A percentile compares a stretch with the other conserved stretches of the same genome.
phyloP scores from a whole-genome alignment of 352 stramenopile species.

The Phytophthora crassamura region DNA sequence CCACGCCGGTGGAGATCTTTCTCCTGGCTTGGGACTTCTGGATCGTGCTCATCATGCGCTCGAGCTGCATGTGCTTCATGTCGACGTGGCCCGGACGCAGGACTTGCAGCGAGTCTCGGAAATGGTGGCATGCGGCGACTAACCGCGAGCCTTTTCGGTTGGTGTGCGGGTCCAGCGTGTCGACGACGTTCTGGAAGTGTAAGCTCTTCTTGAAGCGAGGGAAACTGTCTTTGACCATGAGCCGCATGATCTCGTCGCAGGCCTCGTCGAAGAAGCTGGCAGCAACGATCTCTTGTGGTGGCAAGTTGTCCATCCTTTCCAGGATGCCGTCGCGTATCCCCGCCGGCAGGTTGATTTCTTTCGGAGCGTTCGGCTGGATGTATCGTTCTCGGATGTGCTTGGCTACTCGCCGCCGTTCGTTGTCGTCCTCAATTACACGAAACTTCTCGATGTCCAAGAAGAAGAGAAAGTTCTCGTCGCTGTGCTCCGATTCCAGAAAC shows the following conservation, averaged over 20 bases:
- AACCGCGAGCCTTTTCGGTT: slow-evolving; percentile 71
- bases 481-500: slow-evolving; percentile 78
- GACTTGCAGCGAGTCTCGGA: slow-evolving; percentile 71
- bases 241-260: slow-evolving; percentile 79
- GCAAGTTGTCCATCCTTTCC: slow-evolving; percentile 37
- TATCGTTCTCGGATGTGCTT: slow-evolving; percentile 62
- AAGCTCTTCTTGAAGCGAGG: slow-evolving; percentile 81
- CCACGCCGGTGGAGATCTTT: slow-evolving; percentile 26
- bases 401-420: slow-evolving; percentile 40
- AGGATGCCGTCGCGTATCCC: slow-evolving; percentile 54
- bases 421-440: slow-evolving; percentile 25
- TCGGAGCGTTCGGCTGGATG: slow-evolving; percentile 59
- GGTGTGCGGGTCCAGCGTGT: slow-evolving; percentile 67
- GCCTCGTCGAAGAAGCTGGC: slow-evolving; percentile 62
- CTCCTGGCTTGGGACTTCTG: slow-evolving; percentile 60
- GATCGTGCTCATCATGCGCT: slow-evolving; percentile 76
- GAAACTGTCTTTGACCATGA: slow-evolving; percentile 86
- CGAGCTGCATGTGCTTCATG: slow-evolving; percentile 56
- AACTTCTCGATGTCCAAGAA: slow-evolving; percentile 74
- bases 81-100: slow-evolving; percentile 66
- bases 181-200: slow-evolving; percentile 68
- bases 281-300: slow-evolving; percentile 31
- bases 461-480: slow-evolving; percentile 83
- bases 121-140: slow-evolving; percentile 72
- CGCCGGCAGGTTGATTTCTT: slow-evolving; percentile 78